phyloP scores from a whole-genome alignment of 495 filamentous ascomycete species.

The Hyphodiscus hymeniophilus region DNA sequence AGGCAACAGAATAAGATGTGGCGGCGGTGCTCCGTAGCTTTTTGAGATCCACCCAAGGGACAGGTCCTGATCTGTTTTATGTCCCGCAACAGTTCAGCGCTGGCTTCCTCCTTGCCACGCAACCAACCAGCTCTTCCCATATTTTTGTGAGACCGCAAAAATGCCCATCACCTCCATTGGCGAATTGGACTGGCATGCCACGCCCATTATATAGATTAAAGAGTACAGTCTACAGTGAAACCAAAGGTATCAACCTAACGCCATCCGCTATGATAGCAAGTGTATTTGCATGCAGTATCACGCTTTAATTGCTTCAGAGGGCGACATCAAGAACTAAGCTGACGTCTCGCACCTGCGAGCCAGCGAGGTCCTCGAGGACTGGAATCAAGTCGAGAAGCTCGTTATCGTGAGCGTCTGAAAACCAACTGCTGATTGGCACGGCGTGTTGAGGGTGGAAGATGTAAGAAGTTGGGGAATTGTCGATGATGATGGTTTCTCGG shows the following conservation, averaged over 20 bases:
- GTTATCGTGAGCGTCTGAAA: constrained; percentile 99
- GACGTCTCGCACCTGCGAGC: constrained; percentile 82
- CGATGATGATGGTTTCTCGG: constrained; percentile 97
- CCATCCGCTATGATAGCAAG: constrained; percentile 42
- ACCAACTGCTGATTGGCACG: constrained; percentile 99
- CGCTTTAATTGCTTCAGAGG: constrained; percentile 47
- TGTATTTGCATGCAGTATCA: constrained; percentile 21
- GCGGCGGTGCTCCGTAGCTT: background rate
- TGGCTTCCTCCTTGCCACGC: background rate
- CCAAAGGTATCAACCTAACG: constrained; percentile 35
- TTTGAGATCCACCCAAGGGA: background rate
- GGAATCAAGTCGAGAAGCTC: constrained; percentile 97
- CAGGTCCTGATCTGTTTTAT: background rate
- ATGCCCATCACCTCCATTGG: constrained; percentile 4
- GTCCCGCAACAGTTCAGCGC: background rate
- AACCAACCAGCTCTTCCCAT: constrained; percentile 8
- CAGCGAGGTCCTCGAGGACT: constrained; percentile 94
- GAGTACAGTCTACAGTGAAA: constrained; percentile 27
- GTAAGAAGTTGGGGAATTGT: constrained; percentile 98
- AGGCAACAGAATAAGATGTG: background rate
- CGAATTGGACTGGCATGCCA: constrained; percentile 13
- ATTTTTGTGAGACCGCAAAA: constrained; percentile 20
- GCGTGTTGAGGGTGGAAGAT: constrained; percentile 99
- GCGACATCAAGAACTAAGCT: constrained; percentile 95
- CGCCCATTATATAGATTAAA: constrained; percentile 27